Evolutionary conservation across 192 early-diverging fungal species (phyloP), one percentile per base, ranked within the genome.

Genomic region (Rhizophagus prolifer): DNA sequence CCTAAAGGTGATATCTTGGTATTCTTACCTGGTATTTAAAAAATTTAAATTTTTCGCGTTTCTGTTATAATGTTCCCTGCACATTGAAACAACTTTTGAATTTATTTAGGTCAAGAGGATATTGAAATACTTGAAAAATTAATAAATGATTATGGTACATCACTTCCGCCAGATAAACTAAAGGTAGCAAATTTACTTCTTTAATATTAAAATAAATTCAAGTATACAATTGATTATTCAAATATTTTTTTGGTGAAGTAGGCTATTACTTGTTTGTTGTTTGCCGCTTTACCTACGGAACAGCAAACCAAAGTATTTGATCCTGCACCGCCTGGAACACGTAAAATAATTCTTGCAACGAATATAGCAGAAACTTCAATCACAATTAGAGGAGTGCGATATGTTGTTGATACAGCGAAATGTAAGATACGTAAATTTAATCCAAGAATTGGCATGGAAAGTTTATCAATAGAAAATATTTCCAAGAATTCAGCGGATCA

Each of bases 361-460:
- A 99, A 99, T 81, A 95, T 99, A 81, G 98, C 98, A 21, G 98
- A 99, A 86, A 97, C 98, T 1, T 95, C 94, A 74, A 92, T 99
- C 74, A 99, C 98, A 0, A 96, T 99, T 61, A 90, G 91, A 19
- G 96, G 96, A 0, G 94, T 99, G 63, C 90, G 92, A 2, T 95
- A 97, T 86, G 96, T 99, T 4, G 80, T 99, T 31, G 98, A 99
- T 78, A 91, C 92, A 14, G 98, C 96, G 23, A 89, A 97, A 66
- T 94, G 91, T 54, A 99, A 99, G 81, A 86, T 94, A 59, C 89
- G 95, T n/a, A 90, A 90, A 12, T 98, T 91, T 80, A 94, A 97
- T 78, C 83, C 96, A 41, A 92, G 91, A 30, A 91, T 94, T 41
- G 97, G 96, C n/a, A 86, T 94, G 46, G 96, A 99, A 78, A 91